phyloP scores from a whole-genome alignment of 179 eudicot genomes.

The Beta macrorhiza region DNA sequence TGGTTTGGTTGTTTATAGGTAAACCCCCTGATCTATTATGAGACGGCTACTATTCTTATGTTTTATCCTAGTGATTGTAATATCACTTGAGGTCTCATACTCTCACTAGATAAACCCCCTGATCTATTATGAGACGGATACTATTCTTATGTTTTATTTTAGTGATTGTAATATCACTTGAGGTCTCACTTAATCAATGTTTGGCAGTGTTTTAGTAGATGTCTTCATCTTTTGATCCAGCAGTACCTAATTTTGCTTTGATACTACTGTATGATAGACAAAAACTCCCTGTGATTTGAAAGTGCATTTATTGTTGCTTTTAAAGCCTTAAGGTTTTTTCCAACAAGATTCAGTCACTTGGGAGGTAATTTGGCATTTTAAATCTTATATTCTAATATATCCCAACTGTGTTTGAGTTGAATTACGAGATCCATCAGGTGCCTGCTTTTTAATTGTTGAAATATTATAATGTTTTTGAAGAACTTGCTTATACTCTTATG shows the following conservation, averaged over 20 bases:
- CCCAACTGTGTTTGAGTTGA: not conserved
- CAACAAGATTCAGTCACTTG: not conserved
- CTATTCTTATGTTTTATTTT: too few relatives aligned
- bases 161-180: not conserved
- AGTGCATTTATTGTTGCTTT: slow-evolving; percentile 6
- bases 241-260: not conserved
- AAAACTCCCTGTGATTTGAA: not conserved
- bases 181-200: not conserved
- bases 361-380: not conserved
- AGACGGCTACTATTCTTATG: not conserved
- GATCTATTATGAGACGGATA: too few relatives aligned
- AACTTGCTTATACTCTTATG: not conserved
- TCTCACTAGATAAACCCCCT: not conserved
- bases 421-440: not conserved
- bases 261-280: not conserved
- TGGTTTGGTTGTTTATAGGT: not conserved
- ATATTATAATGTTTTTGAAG: not conserved
- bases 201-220: not conserved
- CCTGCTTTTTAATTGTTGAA: not conserved
- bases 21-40: not conserved
- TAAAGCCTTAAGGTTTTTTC: not conserved
- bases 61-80: not conserved
- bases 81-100: too few relatives aligned
- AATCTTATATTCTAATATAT: not conserved
- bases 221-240: not conserved